A percentile compares a stretch with the other conserved stretches of the same genome.
phyloP scores from a whole-genome alignment of 805 yeast species.

The Ogataea haglerorum region DNA sequence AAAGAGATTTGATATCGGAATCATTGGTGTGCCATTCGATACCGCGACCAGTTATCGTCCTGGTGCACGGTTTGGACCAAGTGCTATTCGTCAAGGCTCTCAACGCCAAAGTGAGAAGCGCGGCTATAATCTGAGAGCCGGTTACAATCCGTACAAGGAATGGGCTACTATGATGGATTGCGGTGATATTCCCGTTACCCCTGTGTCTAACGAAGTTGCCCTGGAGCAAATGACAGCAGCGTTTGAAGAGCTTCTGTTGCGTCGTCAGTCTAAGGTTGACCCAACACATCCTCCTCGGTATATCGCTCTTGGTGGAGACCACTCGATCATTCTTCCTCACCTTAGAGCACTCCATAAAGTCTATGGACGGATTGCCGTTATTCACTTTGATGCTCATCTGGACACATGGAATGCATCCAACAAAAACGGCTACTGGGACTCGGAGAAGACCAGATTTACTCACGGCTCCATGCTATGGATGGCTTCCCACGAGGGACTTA shows the following conservation, averaged over 20 bases:
- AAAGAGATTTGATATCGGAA: slow-evolving; percentile 57
- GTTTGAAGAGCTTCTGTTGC: slow-evolving; percentile 49
- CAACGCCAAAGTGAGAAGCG: slow-evolving; percentile 66
- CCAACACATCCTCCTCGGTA: slow-evolving; percentile 50
- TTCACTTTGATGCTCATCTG: slow-evolving; percentile 82
- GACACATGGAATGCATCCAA: slow-evolving; percentile 77
- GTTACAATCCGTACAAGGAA: slow-evolving; percentile 43
- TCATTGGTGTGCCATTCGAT: slow-evolving; percentile 25
- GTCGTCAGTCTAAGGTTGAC: slow-evolving; percentile 27
- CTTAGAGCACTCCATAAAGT: slow-evolving; percentile 56
- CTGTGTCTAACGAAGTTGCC: slow-evolving; percentile 53
- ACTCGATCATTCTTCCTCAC: slow-evolving; percentile 69
- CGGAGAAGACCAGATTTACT: slow-evolving; percentile 50
- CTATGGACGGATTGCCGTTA: slow-evolving; percentile 66
- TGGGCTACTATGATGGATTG: slow-evolving; percentile 53
- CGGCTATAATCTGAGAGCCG: slow-evolving; percentile 62
- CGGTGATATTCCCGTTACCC: slow-evolving; percentile 56
- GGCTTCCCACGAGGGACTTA: slow-evolving; percentile 65
- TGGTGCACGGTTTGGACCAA: slow-evolving; percentile 48
- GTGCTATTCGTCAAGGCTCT: slow-evolving; percentile 63
- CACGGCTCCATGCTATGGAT: slow-evolving; percentile 88
- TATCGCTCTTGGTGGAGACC: slow-evolving; percentile 80
- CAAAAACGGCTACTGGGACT: slow-evolving; percentile 44
- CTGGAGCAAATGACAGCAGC: slow-evolving; percentile 51
- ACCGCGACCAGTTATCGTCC: not conserved